Percentiles rank a stretch among this genome's conserved stretches.
phyloP scores from a whole-genome alignment of 2,329 filamentous ascomycete genomes.

The Fusarium liriodendri region DNA sequence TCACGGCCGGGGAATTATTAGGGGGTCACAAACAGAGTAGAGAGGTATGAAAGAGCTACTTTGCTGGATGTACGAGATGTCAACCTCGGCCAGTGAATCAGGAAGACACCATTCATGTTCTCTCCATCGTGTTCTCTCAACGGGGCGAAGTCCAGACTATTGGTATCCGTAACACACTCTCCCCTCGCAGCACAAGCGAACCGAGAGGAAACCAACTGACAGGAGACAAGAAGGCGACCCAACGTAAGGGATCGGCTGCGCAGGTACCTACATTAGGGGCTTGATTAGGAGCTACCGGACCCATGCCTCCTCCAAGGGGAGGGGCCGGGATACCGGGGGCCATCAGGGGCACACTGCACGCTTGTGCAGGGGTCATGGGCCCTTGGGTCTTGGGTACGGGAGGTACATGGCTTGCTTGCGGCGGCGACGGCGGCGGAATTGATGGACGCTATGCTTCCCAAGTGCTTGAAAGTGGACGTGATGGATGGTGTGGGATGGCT shows the following conservation, averaged over 20 bases:
- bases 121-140: background rate
- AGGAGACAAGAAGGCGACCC: constrained; percentile 1
- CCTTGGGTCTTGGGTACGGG: constrained; percentile 19
- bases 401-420: background rate
- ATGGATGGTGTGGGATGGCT: constrained; percentile 11
- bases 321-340: constrained; percentile 29
- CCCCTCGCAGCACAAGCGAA: background rate
- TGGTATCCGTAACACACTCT: background rate
- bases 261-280: constrained; percentile 40
- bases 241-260: constrained; percentile 20
- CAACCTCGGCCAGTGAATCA: background rate
- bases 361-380: constrained; percentile 27
- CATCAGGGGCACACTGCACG: constrained; percentile 39
- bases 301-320: constrained; percentile 6
- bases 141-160: background rate
- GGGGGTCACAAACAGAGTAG: background rate
- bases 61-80: background rate
- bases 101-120: background rate
- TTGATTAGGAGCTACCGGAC: constrained; percentile 32
- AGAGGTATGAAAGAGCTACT: background rate
- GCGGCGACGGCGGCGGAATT: constrained; percentile 17
- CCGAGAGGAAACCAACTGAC: background rate
- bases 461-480: constrained; percentile 6
- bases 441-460: background rate
- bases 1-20: constrained; percentile 24